phyloP scores from a whole-genome alignment of 1,284 basidiomycete species.

The Heliocybe sulcata region DNA sequence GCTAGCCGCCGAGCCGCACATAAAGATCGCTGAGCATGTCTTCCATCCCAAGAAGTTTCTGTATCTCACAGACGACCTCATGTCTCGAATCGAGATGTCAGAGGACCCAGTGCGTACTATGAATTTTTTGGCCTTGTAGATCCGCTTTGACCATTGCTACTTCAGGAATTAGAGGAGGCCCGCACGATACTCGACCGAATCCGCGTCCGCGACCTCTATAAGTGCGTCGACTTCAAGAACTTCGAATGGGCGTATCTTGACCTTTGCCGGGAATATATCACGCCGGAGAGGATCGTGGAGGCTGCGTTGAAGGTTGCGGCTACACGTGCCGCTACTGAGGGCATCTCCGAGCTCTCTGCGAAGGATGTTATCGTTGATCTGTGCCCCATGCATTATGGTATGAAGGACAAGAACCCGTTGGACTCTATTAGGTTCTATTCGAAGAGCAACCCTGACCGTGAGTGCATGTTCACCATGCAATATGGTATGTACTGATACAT shows the following conservation, averaged over 20 bases:
- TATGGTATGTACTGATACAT: not conserved
- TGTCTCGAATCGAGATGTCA: conserved; percentile 48
- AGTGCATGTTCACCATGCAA: conserved; percentile 15
- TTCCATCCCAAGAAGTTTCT: conserved; percentile 51
- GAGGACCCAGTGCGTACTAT: conserved; percentile 32
- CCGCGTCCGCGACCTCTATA: conserved; percentile 56
- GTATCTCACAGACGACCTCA: conserved; percentile 60
- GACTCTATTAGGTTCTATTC: conserved; percentile 67
- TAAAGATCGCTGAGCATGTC: conserved; percentile 55
- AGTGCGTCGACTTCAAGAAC: conserved; percentile 58
- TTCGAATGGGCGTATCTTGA: conserved; percentile 40
- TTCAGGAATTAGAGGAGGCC: conserved; percentile 50
- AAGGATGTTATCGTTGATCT: conserved; percentile 60
- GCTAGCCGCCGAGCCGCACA: conserved; percentile 49
- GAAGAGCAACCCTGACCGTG: conserved; percentile 54
- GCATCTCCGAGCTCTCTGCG: conserved; percentile 24
- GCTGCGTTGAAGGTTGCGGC: conserved; percentile 28
- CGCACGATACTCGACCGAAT: conserved; percentile 56
- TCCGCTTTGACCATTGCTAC: not conserved
- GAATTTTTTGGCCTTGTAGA: not conserved
- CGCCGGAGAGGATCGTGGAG: conserved; percentile 46
- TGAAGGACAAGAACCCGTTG: conserved; percentile 62
- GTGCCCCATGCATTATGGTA: conserved; percentile 64
- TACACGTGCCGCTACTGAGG: conserved; percentile 5
- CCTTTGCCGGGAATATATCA: conserved; percentile 37